phyloP scores from a whole-genome alignment of 2,329 filamentous ascomycete species.

The Calonectria leucothoes region DNA sequence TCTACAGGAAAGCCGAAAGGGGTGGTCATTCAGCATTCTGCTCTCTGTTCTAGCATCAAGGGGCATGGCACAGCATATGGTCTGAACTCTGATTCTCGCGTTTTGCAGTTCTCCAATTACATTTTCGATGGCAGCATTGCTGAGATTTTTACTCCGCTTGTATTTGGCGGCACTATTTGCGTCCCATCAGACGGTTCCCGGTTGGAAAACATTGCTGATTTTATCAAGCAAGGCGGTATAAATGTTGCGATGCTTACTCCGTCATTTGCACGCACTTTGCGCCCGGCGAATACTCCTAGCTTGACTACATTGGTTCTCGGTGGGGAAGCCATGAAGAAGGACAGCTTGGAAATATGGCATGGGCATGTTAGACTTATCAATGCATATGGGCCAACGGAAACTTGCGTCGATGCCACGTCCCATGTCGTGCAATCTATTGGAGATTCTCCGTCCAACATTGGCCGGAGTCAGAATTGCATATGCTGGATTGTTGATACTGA shows the following conservation, averaged over 20 bases:
- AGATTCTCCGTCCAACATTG: conserved; percentile 16
- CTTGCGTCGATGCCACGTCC: conserved; percentile 16
- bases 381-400: conserved; percentile 25
- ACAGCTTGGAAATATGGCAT: conserved; percentile 21
- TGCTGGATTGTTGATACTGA: conserved; percentile 24
- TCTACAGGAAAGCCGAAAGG: conserved; percentile 67
- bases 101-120: conserved; percentile 45
- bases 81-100: conserved; percentile 7
- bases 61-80: conserved; percentile 3
- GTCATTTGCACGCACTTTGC: conserved; percentile 7
- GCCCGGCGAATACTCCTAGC: neutral
- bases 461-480: conserved; percentile 19
- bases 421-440: conserved; percentile 6
- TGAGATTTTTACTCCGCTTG: conserved; percentile 53
- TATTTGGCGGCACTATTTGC: conserved; percentile 52
- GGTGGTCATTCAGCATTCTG: conserved; percentile 48
- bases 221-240: neutral
- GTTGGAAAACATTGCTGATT: neutral
- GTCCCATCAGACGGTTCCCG: conserved; percentile 51
- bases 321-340: conserved; percentile 20
- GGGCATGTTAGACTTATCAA: conserved; percentile 5
- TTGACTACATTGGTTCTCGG: conserved; percentile 16
- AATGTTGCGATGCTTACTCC: conserved; percentile 12
- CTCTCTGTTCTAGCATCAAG: conserved; percentile 10
- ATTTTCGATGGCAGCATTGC: conserved; percentile 52